phyloP scores from a whole-genome alignment of 2,329 filamentous ascomycete genomes.

The Niveomyces coronatus region DNA sequence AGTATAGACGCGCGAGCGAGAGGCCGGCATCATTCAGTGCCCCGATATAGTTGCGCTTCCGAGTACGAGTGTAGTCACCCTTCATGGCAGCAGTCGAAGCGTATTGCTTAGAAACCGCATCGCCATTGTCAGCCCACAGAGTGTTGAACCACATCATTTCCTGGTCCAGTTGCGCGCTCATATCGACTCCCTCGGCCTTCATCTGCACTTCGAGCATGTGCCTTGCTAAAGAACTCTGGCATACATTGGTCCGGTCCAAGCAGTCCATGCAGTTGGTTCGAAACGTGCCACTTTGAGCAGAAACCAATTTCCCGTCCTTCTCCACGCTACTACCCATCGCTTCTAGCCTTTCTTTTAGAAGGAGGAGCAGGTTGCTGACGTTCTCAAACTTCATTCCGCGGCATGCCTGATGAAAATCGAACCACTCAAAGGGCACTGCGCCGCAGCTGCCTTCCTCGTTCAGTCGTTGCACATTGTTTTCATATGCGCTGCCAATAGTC shows the following conservation, averaged over 20 bases:
- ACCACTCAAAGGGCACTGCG: slow-evolving; percentile 70
- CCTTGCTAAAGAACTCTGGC: slow-evolving; percentile 82
- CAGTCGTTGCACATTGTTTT: slow-evolving; percentile 53
- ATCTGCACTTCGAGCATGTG: slow-evolving; percentile 74
- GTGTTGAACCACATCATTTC: slow-evolving; percentile 90
- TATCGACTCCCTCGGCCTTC: slow-evolving; percentile 62
- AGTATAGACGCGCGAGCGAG: slow-evolving; percentile 68
- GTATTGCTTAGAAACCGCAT: slow-evolving; percentile 91
- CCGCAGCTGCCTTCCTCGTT: slow-evolving; percentile 50
- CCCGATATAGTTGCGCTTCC: slow-evolving; percentile 82
- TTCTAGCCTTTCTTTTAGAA: slow-evolving; percentile 56
- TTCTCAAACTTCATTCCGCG: slow-evolving; percentile 98
- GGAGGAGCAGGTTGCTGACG: slow-evolving; percentile 67
- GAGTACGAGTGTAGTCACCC: slow-evolving; percentile 87
- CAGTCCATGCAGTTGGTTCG: slow-evolving; percentile 99
- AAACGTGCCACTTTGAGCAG: slow-evolving; percentile 63
- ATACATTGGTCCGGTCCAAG: slow-evolving; percentile 89
- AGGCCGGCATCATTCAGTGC: slow-evolving; percentile 85
- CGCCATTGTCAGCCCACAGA: slow-evolving; percentile 94
- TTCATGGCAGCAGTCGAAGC: slow-evolving; percentile 93
- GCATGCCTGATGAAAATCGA: slow-evolving; percentile 89
- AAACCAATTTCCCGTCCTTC: slow-evolving; percentile 30
- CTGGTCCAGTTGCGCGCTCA: slow-evolving; percentile 65
- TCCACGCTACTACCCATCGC: slow-evolving; percentile 61
- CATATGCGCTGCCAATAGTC: slow-evolving; percentile 68